phyloP scores from a whole-genome alignment of 345 rosid species.

The Anastatica hierochuntica region DNA sequence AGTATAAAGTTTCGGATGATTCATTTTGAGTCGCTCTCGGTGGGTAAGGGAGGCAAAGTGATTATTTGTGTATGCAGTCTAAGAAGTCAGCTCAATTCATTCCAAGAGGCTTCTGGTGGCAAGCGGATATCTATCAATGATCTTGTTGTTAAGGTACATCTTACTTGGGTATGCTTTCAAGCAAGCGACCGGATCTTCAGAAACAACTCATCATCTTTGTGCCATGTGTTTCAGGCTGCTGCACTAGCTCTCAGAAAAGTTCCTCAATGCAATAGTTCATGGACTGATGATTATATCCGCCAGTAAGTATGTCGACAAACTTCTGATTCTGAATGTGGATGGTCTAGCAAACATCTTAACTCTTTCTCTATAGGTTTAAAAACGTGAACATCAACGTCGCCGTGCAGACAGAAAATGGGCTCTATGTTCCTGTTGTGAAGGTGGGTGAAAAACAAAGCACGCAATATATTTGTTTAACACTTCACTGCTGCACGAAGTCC shows the following conservation, averaged over 20 bases:
- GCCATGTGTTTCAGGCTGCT: conserved; percentile 62
- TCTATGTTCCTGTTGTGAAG: conserved; percentile 88
- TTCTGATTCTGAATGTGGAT: conserved; percentile 2
- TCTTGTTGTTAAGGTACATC: conserved; percentile 87
- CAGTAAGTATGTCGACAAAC: conserved; percentile 52
- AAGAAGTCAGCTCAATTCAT: conserved; percentile 64
- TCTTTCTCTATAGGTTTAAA: conserved; percentile 43
- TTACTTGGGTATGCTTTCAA: conserved; percentile 4
- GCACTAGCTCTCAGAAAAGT: conserved; percentile 88
- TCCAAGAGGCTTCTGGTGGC: conserved; percentile 91
- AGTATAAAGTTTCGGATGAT: conserved; percentile 19
- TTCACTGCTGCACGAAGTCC: neutral
- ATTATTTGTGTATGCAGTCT: conserved; percentile 39
- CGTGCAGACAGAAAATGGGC: conserved; percentile 94
- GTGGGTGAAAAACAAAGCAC: conserved; percentile 32
- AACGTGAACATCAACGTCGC: conserved; percentile 87
- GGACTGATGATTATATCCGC: conserved; percentile 88
- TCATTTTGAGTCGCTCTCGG: neutral
- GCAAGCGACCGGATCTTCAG: neutral
- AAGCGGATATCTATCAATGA: conserved; percentile 89
- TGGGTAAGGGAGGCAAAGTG: neutral
- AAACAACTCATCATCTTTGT: neutral
- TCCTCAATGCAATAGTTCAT: conserved; percentile 97
- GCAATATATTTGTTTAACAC: neutral
- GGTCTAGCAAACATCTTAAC: neutral